Percentiles rank a stretch among this genome's conserved stretches.
Evolutionary conservation across 768 basidiomycete species (phyloP).

Genomic region (Suillus weaverae): DNA sequence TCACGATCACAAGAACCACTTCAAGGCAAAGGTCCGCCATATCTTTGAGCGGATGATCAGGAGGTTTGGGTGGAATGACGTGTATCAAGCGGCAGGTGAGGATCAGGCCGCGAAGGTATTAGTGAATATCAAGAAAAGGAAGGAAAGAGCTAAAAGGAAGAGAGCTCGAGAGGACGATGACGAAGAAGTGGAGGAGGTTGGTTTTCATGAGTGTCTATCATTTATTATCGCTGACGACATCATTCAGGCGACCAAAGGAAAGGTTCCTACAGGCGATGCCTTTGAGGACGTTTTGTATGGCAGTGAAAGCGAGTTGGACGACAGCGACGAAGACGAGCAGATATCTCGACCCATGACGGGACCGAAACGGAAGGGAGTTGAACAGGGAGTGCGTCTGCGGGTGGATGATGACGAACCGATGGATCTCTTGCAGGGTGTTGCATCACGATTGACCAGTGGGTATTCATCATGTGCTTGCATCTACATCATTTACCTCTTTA

Average conservation of each 20-base stretch:
- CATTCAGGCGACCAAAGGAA: conserved; percentile 42
- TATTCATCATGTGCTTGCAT: conserved; percentile 10
- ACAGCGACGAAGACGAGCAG: conserved; percentile 60
- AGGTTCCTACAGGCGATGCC: conserved; percentile 73
- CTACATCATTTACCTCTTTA: neutral
- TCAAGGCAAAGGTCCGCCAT: conserved; percentile 95
- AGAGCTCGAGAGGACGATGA: conserved; percentile 62
- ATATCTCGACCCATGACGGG: conserved; percentile 28
- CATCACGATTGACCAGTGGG: conserved; percentile 69
- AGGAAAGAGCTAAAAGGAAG: conserved; percentile 90
- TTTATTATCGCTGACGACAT: neutral
- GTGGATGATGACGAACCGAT: conserved; percentile 92
- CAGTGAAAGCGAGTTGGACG: conserved; percentile 87
- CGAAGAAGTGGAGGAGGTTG: conserved; percentile 51
- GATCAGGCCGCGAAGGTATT: conserved; percentile 88
- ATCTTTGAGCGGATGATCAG: conserved; percentile 96
- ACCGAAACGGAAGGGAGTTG: conserved; percentile 37
- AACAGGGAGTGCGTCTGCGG: conserved; percentile 64
- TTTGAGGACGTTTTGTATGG: conserved; percentile 98
- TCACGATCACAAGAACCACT: conserved; percentile 98
- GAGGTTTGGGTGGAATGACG: conserved; percentile 84
- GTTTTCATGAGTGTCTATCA: conserved; percentile 9
- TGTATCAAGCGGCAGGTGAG: conserved; percentile 70
- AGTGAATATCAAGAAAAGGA: conserved; percentile 92
- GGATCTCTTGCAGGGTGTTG: conserved; percentile 86